These are phyloP conservation scores for Chalaropsis ovoidea DNA, from an alignment of 2,329 filamentous ascomycete species.

Conservation along the genomic window DNA sequence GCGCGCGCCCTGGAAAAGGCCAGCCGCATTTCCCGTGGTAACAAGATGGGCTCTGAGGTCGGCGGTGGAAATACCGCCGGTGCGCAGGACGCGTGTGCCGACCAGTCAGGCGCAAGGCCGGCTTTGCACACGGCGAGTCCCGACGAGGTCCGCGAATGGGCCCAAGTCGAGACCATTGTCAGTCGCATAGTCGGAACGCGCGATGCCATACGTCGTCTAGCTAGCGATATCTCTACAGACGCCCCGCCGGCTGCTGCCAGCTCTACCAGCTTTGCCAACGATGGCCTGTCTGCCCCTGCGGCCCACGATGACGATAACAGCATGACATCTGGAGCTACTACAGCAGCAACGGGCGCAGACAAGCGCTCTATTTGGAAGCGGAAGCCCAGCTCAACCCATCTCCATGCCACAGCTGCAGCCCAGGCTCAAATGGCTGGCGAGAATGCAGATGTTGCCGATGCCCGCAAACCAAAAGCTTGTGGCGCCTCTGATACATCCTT, in stretches of 20 bases:
- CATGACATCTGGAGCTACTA: slow-evolving; percentile 14
- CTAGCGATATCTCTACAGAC: slow-evolving; percentile 68
- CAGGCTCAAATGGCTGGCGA: slow-evolving; percentile 29
- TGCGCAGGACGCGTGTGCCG: slow-evolving; percentile 23
- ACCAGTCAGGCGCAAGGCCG: not conserved
- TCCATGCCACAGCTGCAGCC: slow-evolving; percentile 33
- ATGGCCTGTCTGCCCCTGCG: slow-evolving; percentile 32
- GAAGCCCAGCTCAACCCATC: slow-evolving; percentile 53
- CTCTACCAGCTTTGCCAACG: not conserved
- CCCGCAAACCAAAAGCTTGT: slow-evolving; percentile 34
- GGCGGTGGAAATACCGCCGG: slow-evolving; percentile 26
- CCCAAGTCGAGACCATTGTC: slow-evolving; percentile 72
- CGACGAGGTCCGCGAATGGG: slow-evolving; percentile 74
- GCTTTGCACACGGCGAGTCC: slow-evolving; percentile 30
- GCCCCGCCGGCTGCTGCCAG: slow-evolving; percentile 36
- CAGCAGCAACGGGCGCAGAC: not conserved
- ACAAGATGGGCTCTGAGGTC: slow-evolving; percentile 32
- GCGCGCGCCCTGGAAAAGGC: slow-evolving; percentile 74
- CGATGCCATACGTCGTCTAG: slow-evolving; percentile 76
- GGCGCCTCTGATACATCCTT: slow-evolving; percentile 51
- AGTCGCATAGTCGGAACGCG: slow-evolving; percentile 77
- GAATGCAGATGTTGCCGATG: slow-evolving; percentile 31
- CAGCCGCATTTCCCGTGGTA: slow-evolving; percentile 52
- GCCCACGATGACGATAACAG: slow-evolving; percentile 39
- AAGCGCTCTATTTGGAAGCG: slow-evolving; percentile 78